These are phyloP conservation scores for Leccinum rimulosum DNA, from an alignment of 768 basidiomycete species.

Conservation along the genomic window DNA sequence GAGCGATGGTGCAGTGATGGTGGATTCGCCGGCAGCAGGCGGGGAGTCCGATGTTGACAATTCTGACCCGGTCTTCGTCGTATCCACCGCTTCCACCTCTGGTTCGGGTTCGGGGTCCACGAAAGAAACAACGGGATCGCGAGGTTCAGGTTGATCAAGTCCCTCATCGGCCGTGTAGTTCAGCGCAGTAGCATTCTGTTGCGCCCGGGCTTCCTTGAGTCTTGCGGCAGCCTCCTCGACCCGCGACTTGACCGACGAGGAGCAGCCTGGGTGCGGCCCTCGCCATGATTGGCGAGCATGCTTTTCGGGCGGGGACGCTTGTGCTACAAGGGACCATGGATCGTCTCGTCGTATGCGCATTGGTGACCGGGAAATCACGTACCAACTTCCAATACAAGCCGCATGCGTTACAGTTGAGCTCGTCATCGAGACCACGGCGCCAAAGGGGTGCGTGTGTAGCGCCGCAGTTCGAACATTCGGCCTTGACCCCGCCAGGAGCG, in stretches of 20 bases:
- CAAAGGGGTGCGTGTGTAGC: too few relatives aligned
- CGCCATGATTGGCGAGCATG: too few relatives aligned
- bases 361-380: too few relatives aligned
- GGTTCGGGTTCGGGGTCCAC: constrained; percentile 55
- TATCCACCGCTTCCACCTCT: constrained; percentile 26
- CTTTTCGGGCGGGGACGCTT: too few relatives aligned
- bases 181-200: constrained; percentile 25
- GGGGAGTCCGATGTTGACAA: constrained; percentile 67
- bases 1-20: constrained; percentile 85
- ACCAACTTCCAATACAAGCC: too few relatives aligned
- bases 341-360: too few relatives aligned
- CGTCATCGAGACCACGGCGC: too few relatives aligned
- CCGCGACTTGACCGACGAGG: constrained; percentile 65
- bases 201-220: constrained; percentile 47
- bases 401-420: too few relatives aligned
- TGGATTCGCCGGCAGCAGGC: constrained; percentile 70
- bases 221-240: constrained; percentile 82
- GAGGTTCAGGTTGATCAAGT: constrained; percentile 45
- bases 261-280: too few relatives aligned
- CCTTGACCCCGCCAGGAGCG: too few relatives aligned
- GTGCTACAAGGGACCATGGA: too few relatives aligned
- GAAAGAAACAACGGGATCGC: constrained; percentile 82
- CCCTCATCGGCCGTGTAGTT: constrained; percentile 38
- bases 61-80: constrained; percentile 56
- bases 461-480: too few relatives aligned